A percentile compares a stretch with the other conserved stretches of the same genome.
Evolutionary conservation across 345 rosid species (phyloP).

Genomic region (Garcia nutans): DNA sequence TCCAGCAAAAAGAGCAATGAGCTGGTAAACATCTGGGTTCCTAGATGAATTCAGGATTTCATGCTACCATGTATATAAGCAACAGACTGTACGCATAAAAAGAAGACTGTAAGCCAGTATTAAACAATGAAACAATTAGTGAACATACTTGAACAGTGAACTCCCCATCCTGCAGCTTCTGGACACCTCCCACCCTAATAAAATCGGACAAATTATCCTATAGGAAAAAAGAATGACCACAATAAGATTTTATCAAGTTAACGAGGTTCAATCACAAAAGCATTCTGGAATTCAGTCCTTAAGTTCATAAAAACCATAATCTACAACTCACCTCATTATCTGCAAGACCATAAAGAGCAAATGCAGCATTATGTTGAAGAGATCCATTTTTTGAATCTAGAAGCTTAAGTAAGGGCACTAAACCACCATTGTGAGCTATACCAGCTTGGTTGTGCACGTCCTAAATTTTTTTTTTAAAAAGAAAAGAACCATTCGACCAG

Average conservation of each 20-base stretch:
- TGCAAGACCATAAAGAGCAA: conserved; percentile 98
- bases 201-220: conserved; percentile 96
- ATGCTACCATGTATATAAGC: conserved; percentile 10
- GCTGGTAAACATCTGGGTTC: conserved; percentile 15
- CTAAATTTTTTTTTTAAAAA: conserved; percentile 31
- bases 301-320: conserved; percentile 15
- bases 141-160: conserved; percentile 83
- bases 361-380: conserved; percentile 98
- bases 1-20: conserved; percentile 18
- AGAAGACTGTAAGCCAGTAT: not conserved
- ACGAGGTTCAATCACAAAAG: not conserved
- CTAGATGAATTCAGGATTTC: not conserved
- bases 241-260: conserved; percentile 24
- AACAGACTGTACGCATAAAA: not conserved
- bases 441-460: conserved; percentile 97
- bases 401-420: conserved; percentile 84
- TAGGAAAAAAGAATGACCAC: conserved; percentile 19
- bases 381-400: conserved; percentile 96
- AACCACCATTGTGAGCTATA: conserved; percentile 89
- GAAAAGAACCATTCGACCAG: not conserved
- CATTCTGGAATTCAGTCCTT: conserved; percentile 17
- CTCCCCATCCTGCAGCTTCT: conserved; percentile 94
- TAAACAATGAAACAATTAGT: conserved; percentile 9
- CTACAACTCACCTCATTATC: conserved; percentile 84
- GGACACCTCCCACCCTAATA: conserved; percentile 96